Evolutionary conservation across 345 rosid genomes (phyloP), one percentile per base, ranked within the genome.

Genomic region (Euphorbia peplus): DNA sequence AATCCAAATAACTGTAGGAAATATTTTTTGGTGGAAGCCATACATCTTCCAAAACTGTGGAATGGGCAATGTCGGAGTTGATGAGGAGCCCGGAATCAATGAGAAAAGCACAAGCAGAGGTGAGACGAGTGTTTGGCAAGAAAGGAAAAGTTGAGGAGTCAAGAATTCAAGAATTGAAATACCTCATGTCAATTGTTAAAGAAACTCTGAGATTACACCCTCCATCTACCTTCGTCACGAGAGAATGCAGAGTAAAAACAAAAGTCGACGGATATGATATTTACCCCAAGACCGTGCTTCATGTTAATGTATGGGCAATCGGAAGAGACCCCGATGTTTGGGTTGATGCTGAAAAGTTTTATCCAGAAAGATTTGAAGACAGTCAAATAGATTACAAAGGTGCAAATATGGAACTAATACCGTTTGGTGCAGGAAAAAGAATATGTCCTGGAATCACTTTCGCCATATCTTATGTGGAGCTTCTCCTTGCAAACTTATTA

Each of bases 61-160:
- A 65, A 44, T 44, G 50, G 50, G 50, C 50, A 44, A 44, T 44
- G 50, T 11, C 50, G 3, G 50, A 44, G 50, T 10, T 44, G 16
- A 44, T 44, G 50, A 44, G 12, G 50, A 44, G 4, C 50, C 50
- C 50, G 16, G 4, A 6, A 10, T 12, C 50, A 44, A 44, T 44
- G 50, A 15, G 1, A 44, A 44, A 44, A 15, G 50, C 50, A 44
- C 50, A 44, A 44, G 16, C 12, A 10, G 50, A 44, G 18, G 50
- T 44, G 50, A 44, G 50, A 15, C 21, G 25, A 35, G 77, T 71
- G 5, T 73, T 73, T 29, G 4, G 25, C 0, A 14, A 52, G n/a
- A 63, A 54, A 26, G 80, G 73, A 47, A 26, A 32, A 15, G 67
- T 70, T 0, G 70, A 29, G 14, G 80, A 80, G 42, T 18, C 41